phyloP scores from a whole-genome alignment of 345 rosid species.

The Dipteronia sinensis region DNA sequence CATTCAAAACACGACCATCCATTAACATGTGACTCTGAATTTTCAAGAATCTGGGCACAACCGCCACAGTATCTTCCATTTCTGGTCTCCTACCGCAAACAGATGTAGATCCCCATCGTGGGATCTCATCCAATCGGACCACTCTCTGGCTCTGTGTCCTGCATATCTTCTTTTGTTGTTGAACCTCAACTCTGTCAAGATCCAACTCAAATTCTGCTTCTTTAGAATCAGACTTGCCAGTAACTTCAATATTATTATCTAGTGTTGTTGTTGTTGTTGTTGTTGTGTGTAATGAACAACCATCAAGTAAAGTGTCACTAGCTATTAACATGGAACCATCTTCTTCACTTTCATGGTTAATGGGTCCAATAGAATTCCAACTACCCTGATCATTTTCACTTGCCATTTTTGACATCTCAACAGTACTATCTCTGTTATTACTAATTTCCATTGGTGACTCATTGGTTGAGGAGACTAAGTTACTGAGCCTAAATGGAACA shows the following conservation, averaged over 20 bases:
- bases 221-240: constrained; percentile 6
- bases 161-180: constrained; percentile 35
- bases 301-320: constrained; percentile 16
- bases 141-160: constrained; percentile 40
- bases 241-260: constrained; percentile 18
- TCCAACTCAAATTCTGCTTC: constrained; percentile 17
- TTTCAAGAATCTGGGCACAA: constrained; percentile 51
- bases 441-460: constrained; percentile 37
- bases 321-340: constrained; percentile 17
- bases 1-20: constrained; percentile 24
- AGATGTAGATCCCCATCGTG: constrained; percentile 66
- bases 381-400: neutral
- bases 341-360: constrained; percentile 14
- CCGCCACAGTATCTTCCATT: constrained; percentile 79
- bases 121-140: constrained; percentile 30
- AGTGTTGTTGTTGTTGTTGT: constrained; percentile 4
- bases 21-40: constrained; percentile 36
- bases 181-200: constrained; percentile 24
- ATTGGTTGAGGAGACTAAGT: constrained; percentile 19
- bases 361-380: constrained; percentile 13
- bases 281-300: constrained; percentile 19
- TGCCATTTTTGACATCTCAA: no score
- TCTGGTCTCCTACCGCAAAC: constrained; percentile 69
- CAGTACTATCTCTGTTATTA: no score
- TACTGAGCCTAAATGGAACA: constrained; percentile 42